Evolutionary conservation across 495 filamentous ascomycete species (phyloP), one percentile per base, ranked within the genome.

Genomic region (Penicillium odoratum): DNA sequence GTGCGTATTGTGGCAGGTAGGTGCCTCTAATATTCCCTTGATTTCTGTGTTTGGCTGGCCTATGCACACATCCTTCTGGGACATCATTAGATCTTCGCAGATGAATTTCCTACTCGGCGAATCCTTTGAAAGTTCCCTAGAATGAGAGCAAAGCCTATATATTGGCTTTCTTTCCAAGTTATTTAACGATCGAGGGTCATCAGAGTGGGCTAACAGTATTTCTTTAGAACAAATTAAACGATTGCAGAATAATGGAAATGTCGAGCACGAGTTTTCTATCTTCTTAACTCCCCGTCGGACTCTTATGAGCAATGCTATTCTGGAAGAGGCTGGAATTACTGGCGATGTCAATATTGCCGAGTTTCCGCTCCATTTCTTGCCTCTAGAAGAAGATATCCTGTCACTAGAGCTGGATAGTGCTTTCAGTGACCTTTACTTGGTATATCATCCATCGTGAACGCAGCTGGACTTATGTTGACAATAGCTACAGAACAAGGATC

Each of bases 241-340:
- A 18, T 75, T 97, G 50, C 91, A 93, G 59, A 88, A 87, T 60
- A 88, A 89, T 71, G 87, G 86, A 66, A 89, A 90, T 69, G 86
- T 86, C 48, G 88, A 93, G 55, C 93, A 98, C 81, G 95, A 98
- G 66, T 94, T 97, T 72, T 91, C 88, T 44, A 86, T 98, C 59
- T 89, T 98, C 66, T 97, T 93, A 87, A 85, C 92, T 15, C 94
- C 95, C 6, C 84, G 95, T 56, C 89, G 94, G 51, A 97, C 95
- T 10, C 78, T 95, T 42, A 88, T 98, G 52, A 93, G 90, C 66
- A 89, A 98, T 71, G 86, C 91, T 62, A 87, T 99, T 38, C 75
- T 99, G 34, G 95, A 99, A 73, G 92, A 96, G 65, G 88, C 89
- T 25, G 95, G 94, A 26, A 90, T 98, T 40, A 82, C 96, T 43